phyloP scores from a whole-genome alignment of 2,329 filamentous ascomycete genomes.

The Verticillium klebahnii region DNA sequence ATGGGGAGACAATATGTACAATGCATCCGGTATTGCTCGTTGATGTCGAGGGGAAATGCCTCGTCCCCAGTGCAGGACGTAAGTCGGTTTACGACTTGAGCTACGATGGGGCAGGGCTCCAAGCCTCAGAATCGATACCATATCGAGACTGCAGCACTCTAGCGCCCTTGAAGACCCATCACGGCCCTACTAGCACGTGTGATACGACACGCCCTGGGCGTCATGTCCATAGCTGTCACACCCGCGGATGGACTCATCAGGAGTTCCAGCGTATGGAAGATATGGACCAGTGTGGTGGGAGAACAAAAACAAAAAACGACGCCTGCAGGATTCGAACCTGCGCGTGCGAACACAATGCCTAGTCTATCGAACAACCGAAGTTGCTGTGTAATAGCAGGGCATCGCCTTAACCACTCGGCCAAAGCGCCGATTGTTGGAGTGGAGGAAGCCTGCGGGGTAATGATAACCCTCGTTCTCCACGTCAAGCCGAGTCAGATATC shows the following conservation, averaged over 20 bases:
- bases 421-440: not conserved
- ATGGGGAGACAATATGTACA: not conserved
- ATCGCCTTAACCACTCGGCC: not conserved
- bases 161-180: not conserved
- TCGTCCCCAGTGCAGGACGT: not conserved
- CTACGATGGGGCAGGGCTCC: not conserved
- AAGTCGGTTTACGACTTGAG: not conserved
- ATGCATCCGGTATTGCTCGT: not conserved
- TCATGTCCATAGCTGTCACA: not conserved
- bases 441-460: not conserved
- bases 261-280: not conserved
- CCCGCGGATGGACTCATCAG: slow-evolving; percentile 1
- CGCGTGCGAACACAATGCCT: not conserved
- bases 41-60: not conserved
- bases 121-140: not conserved
- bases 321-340: not conserved
- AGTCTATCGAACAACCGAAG: not conserved
- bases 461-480: not conserved
- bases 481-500: not conserved
- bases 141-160: not conserved
- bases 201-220: not conserved
- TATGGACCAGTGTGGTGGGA: not conserved
- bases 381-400: not conserved
- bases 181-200: no score
- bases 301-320: not conserved